Conservation (phyloP, 495 filamentous ascomycete genomes). For the Bryoglossum gracile region DNA sequence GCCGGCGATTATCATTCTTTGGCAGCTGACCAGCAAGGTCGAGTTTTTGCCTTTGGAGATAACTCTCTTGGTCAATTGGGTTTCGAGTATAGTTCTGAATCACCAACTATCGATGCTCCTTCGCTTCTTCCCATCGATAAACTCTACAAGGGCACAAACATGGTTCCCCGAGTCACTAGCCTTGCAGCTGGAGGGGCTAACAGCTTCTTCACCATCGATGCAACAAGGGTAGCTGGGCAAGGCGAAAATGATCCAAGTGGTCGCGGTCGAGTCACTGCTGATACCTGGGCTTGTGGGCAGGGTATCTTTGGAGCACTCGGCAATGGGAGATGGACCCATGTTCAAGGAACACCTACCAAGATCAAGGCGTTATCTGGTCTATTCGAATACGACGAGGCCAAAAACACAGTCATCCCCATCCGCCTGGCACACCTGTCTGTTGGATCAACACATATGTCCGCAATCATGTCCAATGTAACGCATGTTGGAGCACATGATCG, state of each 20-base stretch:
- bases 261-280: slow-evolving; percentile 48
- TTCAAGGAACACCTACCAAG: slow-evolving; percentile 70
- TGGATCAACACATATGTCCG: slow-evolving; percentile 71
- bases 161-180: slow-evolving; percentile 53
- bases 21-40: slow-evolving; percentile 62
- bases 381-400: slow-evolving; percentile 75
- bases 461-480: slow-evolving; percentile 72
- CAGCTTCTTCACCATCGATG: slow-evolving; percentile 81
- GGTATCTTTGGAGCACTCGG: slow-evolving; percentile 80
- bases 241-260: slow-evolving; percentile 35
- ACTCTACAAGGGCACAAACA: slow-evolving; percentile 59
- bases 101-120: slow-evolving; percentile 59
- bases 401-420: slow-evolving; percentile 64
- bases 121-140: slow-evolving; percentile 56
- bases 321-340: slow-evolving; percentile 84
- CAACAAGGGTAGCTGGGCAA: slow-evolving; percentile 45
- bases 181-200: slow-evolving; percentile 81
- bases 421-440: slow-evolving; percentile 61
- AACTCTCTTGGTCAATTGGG: slow-evolving; percentile 85
- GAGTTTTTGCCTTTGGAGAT: slow-evolving; percentile 83
- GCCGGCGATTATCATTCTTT: slow-evolving; percentile 84
- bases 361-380: slow-evolving; percentile 77
- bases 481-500: slow-evolving; percentile 44
- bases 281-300: slow-evolving; percentile 79
- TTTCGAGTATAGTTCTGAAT: slow-evolving; percentile 50